Evolutionary conservation across 2,329 filamentous ascomycete genomes (phyloP), one percentile per base, ranked within the genome.

Genomic region (Byssothecium circinans): DNA sequence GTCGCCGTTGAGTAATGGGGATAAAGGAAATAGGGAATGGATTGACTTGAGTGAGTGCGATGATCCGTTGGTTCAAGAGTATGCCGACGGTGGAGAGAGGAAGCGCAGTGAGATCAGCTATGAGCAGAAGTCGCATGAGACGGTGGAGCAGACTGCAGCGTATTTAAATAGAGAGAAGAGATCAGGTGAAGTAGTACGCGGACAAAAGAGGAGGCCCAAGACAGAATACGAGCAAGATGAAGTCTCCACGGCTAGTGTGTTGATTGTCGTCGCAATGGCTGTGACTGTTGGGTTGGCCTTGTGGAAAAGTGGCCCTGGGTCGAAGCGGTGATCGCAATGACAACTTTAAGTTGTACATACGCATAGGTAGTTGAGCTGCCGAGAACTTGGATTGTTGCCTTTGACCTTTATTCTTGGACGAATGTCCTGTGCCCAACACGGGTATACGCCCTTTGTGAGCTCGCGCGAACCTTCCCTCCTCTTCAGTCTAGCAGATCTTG

Each of bases 1-100:
- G 8, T 51, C 46, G 47, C 68, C 68, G 23, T 33, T 71, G 8
- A 64, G 69, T 46, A 40, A 4, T n/a, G 6, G 29, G 29, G 57
- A 67, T 10, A 66, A 62, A 1, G 52, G 43, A 6, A 46, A 41
- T 8, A 51, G 54, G 14, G 48, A 44, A 1, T 64, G 56, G 55
- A 38, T 65, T 14, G 58, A 67, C 52, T 19, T 68, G 22, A 62
- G 52, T 23, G 50, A 45, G 12, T 53, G 42, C 6, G 41, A 53
- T 4, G 64, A 69, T 47, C 41, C 51, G 2, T 23, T 69, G n/a
- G 37, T 68, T 0, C 39, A 41, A 8, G 59, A 60, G 1, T 68
- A 62, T 27, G n/a, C 60, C 14, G 23, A 41, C 14, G 40, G 35
- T 4, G 37, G 25, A 17, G 29, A 46, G 29, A 52, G 37, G 15